A percentile compares a stretch with the other conserved stretches of the same genome.
Conservation (phyloP, 129 eudicot species). For the Ambrosia artemisiifolia region DNA sequence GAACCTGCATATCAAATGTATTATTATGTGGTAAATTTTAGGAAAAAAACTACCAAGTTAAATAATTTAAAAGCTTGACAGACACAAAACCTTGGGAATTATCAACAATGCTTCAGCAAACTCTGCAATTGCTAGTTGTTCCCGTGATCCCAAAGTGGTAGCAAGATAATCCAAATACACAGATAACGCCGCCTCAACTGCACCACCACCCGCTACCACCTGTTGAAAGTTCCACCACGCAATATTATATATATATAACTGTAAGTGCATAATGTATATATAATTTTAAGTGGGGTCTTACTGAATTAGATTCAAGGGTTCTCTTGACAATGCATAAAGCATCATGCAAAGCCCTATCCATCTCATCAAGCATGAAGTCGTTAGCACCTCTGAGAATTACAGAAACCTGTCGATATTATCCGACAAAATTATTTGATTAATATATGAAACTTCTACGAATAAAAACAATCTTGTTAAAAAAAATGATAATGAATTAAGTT, state of each 20-base stretch:
- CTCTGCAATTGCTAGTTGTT: constrained; percentile 90
- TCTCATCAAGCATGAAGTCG: constrained; percentile 96
- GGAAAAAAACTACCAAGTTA: neutral
- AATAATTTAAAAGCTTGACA: neutral
- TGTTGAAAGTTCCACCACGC: constrained; percentile 14
- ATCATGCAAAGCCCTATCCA: constrained; percentile 97
- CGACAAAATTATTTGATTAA: neutral
- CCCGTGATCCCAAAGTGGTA: constrained; percentile 91
- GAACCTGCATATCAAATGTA: constrained; percentile 46
- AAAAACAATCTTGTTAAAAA: neutral
- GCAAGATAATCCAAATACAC: constrained; percentile 90
- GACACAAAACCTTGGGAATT: constrained; percentile 61
- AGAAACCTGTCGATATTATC: constrained; percentile 53
- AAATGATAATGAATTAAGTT: neutral
- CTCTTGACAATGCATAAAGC: constrained; percentile 89
- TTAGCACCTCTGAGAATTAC: constrained; percentile 92
- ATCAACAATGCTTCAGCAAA: constrained; percentile 81
- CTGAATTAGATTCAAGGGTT: constrained; percentile 89
- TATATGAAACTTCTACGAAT: neutral
- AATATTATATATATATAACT: no score
- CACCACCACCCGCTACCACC: constrained; percentile 99
- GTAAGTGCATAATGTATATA: no score
- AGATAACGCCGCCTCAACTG: constrained; percentile 90
- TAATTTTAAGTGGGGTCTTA: constrained; percentile 12
- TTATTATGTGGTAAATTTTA: neutral